These are phyloP conservation scores for Paxillus ammoniavirescens DNA, from an alignment of 768 basidiomycete genomes.

Conservation along the genomic window DNA sequence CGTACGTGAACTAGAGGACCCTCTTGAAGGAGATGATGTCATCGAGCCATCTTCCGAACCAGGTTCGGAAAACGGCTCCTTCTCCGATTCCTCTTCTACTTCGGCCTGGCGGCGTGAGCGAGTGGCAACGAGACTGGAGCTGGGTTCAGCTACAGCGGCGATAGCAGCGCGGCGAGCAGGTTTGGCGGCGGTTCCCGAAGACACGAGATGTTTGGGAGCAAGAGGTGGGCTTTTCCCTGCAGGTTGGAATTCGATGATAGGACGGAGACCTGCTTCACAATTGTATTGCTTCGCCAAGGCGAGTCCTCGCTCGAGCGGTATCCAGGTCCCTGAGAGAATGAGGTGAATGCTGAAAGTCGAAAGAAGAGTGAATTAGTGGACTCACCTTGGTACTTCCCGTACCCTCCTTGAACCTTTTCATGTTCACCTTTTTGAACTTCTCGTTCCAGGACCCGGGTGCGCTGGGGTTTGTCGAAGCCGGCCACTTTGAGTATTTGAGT, in stretches of 20 bases:
- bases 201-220: constrained; percentile 93
- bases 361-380: constrained; percentile 11
- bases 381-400: constrained; percentile 98
- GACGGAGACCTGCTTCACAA: constrained; percentile 80
- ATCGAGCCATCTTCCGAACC: constrained; percentile 87
- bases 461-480: constrained; percentile 97
- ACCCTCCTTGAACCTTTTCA: constrained; percentile 99
- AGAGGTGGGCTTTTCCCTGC: constrained; percentile 88
- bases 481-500: constrained; percentile 99
- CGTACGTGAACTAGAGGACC: constrained; percentile 86
- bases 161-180: constrained; percentile 27
- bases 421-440: constrained; percentile 99
- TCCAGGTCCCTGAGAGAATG: constrained; percentile 85
- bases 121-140: constrained; percentile 38
- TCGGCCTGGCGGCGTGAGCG: constrained; percentile 55
- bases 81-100: constrained; percentile 58
- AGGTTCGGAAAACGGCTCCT: constrained; percentile 61
- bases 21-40: constrained; percentile 86
- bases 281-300: constrained; percentile 89
- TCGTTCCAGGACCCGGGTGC: constrained; percentile 94
- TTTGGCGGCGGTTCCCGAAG: constrained; percentile 47
- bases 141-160: constrained; percentile 16
- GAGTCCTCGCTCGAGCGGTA: constrained; percentile 90
- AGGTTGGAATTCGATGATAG: constrained; percentile 93
- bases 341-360: background rate